Evolutionary conservation across 495 filamentous ascomycete genomes (phyloP).

Genomic region (Aspergillus bertholletiae): DNA sequence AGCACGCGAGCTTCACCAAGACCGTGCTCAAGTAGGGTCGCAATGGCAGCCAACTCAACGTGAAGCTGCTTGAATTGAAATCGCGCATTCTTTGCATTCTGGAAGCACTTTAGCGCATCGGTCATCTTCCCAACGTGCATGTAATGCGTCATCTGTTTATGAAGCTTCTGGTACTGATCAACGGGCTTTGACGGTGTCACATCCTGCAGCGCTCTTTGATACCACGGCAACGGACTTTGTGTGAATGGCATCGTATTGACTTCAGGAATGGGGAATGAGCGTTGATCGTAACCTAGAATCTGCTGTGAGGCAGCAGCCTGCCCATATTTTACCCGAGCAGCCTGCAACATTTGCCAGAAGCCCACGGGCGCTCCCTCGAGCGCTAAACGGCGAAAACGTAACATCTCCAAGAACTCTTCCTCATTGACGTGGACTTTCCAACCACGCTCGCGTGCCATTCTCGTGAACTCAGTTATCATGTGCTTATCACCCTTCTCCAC

Average conservation of each 20-base stretch:
- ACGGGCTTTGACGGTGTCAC: conserved; percentile 25
- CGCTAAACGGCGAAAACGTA: conserved; percentile 27
- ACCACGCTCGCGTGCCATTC: conserved; percentile 24
- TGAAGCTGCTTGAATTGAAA: conserved; percentile 30
- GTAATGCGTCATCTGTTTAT: conserved; percentile 34
- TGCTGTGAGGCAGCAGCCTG: conserved; percentile 30
- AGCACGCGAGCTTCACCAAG: conserved; percentile 26
- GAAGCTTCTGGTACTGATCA: conserved; percentile 30
- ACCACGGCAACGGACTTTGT: conserved; percentile 18
- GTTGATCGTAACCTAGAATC: conserved; percentile 34
- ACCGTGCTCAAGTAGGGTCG: conserved; percentile 33
- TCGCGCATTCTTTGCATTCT: conserved; percentile 22
- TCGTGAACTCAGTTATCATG: conserved; percentile 24
- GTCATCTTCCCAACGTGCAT: conserved; percentile 34
- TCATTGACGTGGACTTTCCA: conserved; percentile 35
- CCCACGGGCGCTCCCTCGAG: conserved; percentile 36
- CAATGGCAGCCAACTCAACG: conserved; percentile 35
- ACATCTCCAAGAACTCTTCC: conserved; percentile 21
- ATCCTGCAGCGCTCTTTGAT: conserved; percentile 24
- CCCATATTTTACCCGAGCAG: conserved; percentile 32
- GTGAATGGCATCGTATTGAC: conserved; percentile 21
- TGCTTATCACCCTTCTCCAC: conserved; percentile 35
- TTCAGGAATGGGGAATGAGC: conserved; percentile 19
- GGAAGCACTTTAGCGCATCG: conserved; percentile 26
- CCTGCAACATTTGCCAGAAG: conserved; percentile 43